These are phyloP conservation scores for Karstenula rhodostoma DNA, from an alignment of 2,329 filamentous ascomycete species.

Conservation along the genomic window DNA sequence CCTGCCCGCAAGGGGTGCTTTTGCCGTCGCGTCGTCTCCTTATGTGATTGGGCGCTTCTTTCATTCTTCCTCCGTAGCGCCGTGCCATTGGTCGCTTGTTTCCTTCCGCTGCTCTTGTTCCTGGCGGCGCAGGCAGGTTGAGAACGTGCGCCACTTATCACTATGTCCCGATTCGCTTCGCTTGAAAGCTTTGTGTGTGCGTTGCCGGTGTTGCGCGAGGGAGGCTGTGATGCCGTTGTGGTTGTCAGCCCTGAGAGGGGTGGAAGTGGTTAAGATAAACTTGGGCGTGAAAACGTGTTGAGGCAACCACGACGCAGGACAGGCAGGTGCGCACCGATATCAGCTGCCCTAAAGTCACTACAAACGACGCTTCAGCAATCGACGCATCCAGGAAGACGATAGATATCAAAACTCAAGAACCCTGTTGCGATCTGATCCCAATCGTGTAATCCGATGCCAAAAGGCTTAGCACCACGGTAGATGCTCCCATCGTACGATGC, in stretches of 20 bases:
- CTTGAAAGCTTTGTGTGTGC: not conserved
- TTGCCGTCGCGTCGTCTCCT: conserved; percentile 6
- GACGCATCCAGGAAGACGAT: not conserved
- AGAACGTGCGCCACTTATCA: conserved; percentile 7
- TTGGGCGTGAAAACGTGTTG: not conserved
- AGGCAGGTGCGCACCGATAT: not conserved
- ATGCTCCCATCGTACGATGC: conserved; percentile 4
- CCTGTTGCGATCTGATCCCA: not conserved
- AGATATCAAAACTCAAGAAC: too few species aligned
- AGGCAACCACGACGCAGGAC: not conserved
- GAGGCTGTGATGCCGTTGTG: not conserved
- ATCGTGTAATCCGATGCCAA: not conserved
- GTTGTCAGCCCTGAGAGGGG: not conserved
- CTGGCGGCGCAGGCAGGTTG: not conserved
- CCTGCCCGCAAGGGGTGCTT: conserved; percentile 7
- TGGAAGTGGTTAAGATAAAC: not conserved
- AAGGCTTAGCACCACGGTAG: not conserved
- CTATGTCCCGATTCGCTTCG: conserved; percentile 6
- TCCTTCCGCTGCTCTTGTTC: conserved; percentile 13
- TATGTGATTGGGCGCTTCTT: too few species aligned
- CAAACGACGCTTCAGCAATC: not conserved
- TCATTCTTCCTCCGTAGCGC: too few species aligned
- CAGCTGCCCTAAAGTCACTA: too few species aligned
- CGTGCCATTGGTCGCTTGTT: conserved; percentile 21
- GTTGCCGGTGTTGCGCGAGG: not conserved